phyloP scores from a whole-genome alignment of 441 rosid genomes.

The Theobroma grandiflorum region DNA sequence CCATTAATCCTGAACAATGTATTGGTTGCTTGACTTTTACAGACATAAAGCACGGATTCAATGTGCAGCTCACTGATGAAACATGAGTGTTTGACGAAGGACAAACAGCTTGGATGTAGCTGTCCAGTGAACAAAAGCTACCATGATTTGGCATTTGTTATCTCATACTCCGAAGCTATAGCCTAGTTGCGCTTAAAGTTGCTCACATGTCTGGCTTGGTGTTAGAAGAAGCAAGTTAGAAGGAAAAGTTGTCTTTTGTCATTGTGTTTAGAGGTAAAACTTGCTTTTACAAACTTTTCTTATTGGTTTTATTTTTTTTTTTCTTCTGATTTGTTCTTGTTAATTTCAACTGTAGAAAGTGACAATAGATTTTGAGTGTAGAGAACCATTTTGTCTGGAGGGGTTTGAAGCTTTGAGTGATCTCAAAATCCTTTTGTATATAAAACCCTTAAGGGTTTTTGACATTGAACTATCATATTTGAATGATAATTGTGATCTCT shows the following conservation, averaged over 20 bases:
- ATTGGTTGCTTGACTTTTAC: constrained; percentile 37
- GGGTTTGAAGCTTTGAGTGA: constrained; percentile 43
- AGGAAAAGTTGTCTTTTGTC: constrained; percentile 29
- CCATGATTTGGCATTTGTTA: constrained; percentile 4
- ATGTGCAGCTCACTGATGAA: constrained; percentile 63
- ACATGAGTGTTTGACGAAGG: constrained; percentile 36
- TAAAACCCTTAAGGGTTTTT: constrained; percentile 33
- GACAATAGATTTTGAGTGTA: constrained; percentile 39
- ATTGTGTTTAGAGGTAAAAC: constrained; percentile 33
- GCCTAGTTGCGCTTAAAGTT: constrained; percentile 20
- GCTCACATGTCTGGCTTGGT: constrained; percentile 10
- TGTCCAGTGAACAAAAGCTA: constrained; percentile 18
- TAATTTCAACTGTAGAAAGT: constrained; percentile 46
- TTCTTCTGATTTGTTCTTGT: constrained; percentile 30
- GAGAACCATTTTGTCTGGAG: constrained; percentile 38
- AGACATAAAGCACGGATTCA: constrained; percentile 67
- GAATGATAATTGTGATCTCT: constrained; percentile 17
- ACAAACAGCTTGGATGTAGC: background rate
- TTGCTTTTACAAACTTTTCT: constrained; percentile 16
- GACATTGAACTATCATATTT: constrained; percentile 21
- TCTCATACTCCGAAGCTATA: constrained; percentile 14
- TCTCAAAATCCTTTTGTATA: constrained; percentile 38
- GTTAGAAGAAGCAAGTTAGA: constrained; percentile 22
- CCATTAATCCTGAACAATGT: constrained; percentile 22
- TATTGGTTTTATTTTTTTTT: constrained; percentile 9